Conservation (phyloP, 192 early-diverging fungal genomes). For the Martensiomyces pterosporus region DNA sequence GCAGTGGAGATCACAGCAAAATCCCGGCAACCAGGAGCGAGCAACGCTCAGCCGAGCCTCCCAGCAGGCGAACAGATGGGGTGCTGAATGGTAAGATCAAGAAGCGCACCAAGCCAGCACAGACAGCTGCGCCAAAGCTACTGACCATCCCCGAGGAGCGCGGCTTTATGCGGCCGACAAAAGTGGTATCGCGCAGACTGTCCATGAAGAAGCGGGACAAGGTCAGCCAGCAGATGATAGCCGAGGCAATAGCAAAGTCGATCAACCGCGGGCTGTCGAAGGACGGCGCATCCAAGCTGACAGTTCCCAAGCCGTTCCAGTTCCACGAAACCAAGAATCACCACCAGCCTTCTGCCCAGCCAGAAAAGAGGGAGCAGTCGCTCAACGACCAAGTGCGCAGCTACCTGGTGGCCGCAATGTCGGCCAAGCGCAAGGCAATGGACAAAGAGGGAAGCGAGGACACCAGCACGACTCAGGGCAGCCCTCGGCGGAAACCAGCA, state of each 20-base stretch:
- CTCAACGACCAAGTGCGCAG: constrained; percentile 22
- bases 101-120: background rate
- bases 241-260: constrained; percentile 31
- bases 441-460: constrained; percentile 1
- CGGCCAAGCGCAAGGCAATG: constrained; percentile 15
- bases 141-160: constrained; percentile 37
- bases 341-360: background rate
- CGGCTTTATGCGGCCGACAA: constrained; percentile 46
- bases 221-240: constrained; percentile 21
- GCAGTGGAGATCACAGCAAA: too few relatives aligned
- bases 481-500: constrained; percentile 5
- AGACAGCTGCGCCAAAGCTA: constrained; percentile 1
- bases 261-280: constrained; percentile 17
- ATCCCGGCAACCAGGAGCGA: too few relatives aligned
- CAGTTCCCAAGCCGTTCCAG: constrained; percentile 38
- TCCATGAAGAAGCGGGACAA: constrained; percentile 42
- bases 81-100: constrained; percentile 6
- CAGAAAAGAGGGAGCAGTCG: constrained; percentile 1
- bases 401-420: constrained; percentile 13
- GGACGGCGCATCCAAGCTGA: constrained; percentile 9
- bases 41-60: too few relatives aligned
- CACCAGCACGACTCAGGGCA: constrained; percentile 2
- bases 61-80: too few relatives aligned
- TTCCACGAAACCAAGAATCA: constrained; percentile 19
- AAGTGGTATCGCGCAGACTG: constrained; percentile 27